Conservation (phyloP, 1,284 basidiomycete species). For the Cystobasidium sp. region DNA sequence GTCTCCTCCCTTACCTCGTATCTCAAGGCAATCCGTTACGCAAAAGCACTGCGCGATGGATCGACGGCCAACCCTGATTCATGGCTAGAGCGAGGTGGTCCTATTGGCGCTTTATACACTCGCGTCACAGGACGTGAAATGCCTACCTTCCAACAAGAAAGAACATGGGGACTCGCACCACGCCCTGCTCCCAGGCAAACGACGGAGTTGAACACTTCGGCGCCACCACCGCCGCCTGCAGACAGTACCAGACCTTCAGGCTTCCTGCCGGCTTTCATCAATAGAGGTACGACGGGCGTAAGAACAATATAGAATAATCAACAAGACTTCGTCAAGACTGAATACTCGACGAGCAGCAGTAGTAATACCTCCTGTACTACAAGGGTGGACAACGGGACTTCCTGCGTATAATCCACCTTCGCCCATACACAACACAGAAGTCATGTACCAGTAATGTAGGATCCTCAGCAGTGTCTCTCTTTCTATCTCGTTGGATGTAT, state of each 20-base stretch:
- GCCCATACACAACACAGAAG: no score
- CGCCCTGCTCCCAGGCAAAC: conserved; percentile 23
- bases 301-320: not conserved
- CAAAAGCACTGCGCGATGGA: conserved; percentile 41
- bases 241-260: not conserved
- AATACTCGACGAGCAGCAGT: no score
- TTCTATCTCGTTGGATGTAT: no score
- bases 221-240: not conserved
- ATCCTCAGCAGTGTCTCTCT: no score
- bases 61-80: conserved; percentile 19
- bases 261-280: conserved; percentile 11
- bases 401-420: no score
- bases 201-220: not conserved
- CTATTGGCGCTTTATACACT: conserved; percentile 20
- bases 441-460: no score
- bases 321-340: not conserved
- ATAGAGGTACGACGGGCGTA: conserved; percentile 4
- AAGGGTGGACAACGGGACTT: no score
- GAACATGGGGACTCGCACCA: conserved; percentile 32
- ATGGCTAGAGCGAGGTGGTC: conserved; percentile 24
- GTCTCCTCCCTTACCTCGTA: conserved; percentile 31
- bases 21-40: conserved; percentile 42
- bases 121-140: conserved; percentile 36
- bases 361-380: no score
- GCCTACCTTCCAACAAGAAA: conserved; percentile 8